Evolutionary conservation across 108 stramenopile species (phyloP).

Genomic region (Cyclostephanos tholiformis): DNA sequence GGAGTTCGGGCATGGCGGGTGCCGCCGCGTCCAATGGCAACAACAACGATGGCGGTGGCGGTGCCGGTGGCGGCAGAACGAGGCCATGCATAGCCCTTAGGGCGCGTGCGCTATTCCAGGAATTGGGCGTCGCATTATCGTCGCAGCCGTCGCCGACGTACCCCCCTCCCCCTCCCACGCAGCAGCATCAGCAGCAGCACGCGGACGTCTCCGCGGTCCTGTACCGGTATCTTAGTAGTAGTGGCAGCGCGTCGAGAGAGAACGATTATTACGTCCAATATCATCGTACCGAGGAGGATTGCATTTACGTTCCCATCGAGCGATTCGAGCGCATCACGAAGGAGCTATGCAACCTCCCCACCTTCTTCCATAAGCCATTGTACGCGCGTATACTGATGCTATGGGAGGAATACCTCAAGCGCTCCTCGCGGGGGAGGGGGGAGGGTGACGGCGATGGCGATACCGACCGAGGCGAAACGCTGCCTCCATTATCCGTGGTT

Average conservation of each 20-base stretch:
- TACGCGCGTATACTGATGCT: slow-evolving; percentile 77
- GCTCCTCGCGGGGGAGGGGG: not conserved
- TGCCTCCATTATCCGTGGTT: slow-evolving; percentile 38
- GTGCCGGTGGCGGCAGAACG: slow-evolving; percentile 3
- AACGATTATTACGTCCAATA: slow-evolving; percentile 11
- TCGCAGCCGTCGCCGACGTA: slow-evolving; percentile 7
- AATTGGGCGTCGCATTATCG: slow-evolving; percentile 31
- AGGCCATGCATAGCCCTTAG: slow-evolving; percentile 32
- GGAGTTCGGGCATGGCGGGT: not conserved
- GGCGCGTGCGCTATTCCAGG: slow-evolving; percentile 32
- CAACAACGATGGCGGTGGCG: not conserved
- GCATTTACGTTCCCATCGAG: slow-evolving; percentile 57
- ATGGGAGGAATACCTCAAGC: slow-evolving; percentile 51
- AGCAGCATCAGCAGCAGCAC: no score
- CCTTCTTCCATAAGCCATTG: slow-evolving; percentile 91
- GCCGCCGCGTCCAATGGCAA: no score
- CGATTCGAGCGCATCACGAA: slow-evolving; percentile 91
- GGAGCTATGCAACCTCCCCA: slow-evolving; percentile 89
- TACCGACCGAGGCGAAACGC: not conserved
- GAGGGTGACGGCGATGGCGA: not conserved
- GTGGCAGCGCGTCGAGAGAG: not conserved
- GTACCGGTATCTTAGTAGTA: not conserved
- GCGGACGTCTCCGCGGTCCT: slow-evolving; percentile 4
- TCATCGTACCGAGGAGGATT: slow-evolving; percentile 31
- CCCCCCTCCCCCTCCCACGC: no score